These are phyloP conservation scores for Leptodontidium sp. DNA, from an alignment of 2,329 filamentous ascomycete species.

Conservation along the genomic window DNA sequence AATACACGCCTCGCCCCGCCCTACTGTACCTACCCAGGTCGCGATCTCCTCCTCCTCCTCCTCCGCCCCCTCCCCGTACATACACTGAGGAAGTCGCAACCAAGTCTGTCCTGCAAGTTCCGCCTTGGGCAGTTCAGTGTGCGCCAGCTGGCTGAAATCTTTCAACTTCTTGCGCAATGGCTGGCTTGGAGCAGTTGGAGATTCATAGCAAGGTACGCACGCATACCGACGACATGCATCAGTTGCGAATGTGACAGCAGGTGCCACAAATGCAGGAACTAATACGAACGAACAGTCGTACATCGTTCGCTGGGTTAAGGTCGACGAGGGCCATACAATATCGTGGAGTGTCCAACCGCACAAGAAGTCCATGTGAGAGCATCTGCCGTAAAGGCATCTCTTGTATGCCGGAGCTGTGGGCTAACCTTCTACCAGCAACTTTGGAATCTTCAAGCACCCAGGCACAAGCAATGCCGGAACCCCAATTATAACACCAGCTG, in stretches of 20 bases:
- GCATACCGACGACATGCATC: not conserved
- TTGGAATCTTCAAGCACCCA: conserved; percentile 97
- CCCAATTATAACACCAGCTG: conserved; percentile 32
- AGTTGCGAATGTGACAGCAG: conserved; percentile 35
- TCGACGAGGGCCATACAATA: conserved; percentile 88
- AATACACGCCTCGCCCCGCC: not conserved
- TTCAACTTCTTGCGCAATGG: conserved; percentile 73
- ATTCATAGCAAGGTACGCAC: conserved; percentile 89
- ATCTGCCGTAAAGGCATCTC: conserved; percentile 2
- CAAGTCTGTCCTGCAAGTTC: not conserved
- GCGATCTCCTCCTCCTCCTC: no score
- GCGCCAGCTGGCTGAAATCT: conserved; percentile 28
- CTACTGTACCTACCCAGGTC: not conserved
- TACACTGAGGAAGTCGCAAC: not conserved
- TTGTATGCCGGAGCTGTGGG: not conserved
- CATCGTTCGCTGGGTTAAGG: conserved; percentile 96
- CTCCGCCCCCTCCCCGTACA: not conserved
- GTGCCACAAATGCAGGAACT: conserved; percentile 30
- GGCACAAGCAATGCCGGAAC: conserved; percentile 57
- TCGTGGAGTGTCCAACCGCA: conserved; percentile 98
- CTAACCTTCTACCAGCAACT: conserved; percentile 67
- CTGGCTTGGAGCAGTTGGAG: conserved; percentile 94
- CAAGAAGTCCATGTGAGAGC: conserved; percentile 86
- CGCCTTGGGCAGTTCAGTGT: conserved; percentile 8
- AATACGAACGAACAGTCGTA: conserved; percentile 73